Evolutionary conservation across 768 basidiomycete genomes (phyloP), one percentile per base, ranked within the genome.

Genomic region (Macrolepiota dolichaula): DNA sequence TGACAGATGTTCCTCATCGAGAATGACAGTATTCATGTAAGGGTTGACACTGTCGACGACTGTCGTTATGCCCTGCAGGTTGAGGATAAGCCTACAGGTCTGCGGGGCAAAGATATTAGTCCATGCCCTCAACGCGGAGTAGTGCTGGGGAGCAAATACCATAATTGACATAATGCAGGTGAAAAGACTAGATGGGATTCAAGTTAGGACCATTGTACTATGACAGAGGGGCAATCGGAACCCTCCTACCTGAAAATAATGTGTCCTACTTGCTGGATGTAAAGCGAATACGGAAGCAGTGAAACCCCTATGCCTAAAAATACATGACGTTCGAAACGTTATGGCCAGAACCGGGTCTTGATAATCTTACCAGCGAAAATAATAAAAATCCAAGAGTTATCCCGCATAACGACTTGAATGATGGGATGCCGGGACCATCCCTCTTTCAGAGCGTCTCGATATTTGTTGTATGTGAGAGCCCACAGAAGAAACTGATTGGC

Each of bases 361-460:
- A 32, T 32, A 7, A 37, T 7, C 22, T 54, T 24, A 54, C 52
- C 52, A 35, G 25, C 29, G 3, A 57, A n/a, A 11, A n/a, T 19
- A 10, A 57, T 10, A 32, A 17, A 57, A 25, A 35, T 22, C 44
- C 55, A 57, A 35, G 46, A 46, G 55, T 57, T 57, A 49, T 47
- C 37, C 2, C 46, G 27, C 46, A 57, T 35, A 9, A 57, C 44
- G 15, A 47, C 17, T 13, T 44, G 55, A 19, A 57, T 11, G 22
- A 57, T 49, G 17, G 55, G 44, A 19, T 57, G 29, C 15, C 12
- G 15, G 19, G 55, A 32, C 55, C 40, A 57, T 12, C 55, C 44
- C 17, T 44, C 40, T 13, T 44, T 46, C 10, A 15, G 5, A 2
- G 44, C 32, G 9, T 19, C 12, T 12, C 42, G 55, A 47, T 57